Evolutionary conservation across 1,284 basidiomycete species (phyloP).

Genomic region (Wallemia hederae): DNA sequence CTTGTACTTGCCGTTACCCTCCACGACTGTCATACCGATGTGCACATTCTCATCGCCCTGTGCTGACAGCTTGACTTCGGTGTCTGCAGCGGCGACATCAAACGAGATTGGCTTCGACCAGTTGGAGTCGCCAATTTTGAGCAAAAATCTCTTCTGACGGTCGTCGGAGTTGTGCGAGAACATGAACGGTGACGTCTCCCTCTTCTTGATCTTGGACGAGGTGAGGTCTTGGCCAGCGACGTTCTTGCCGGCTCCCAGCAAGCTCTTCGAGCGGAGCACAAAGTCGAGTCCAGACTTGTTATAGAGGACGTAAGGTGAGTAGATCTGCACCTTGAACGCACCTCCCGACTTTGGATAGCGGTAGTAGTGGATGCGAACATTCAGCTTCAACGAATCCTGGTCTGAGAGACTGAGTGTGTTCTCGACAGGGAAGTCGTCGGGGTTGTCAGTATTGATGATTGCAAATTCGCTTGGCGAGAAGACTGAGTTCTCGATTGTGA

Average conservation of each 20-base stretch:
- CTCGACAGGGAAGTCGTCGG: slow-evolving; percentile 68
- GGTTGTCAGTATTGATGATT: slow-evolving; percentile 82
- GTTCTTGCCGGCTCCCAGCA: slow-evolving; percentile 40
- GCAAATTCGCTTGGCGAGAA: slow-evolving; percentile 93
- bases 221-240: slow-evolving; percentile 44
- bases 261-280: slow-evolving; percentile 38
- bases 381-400: slow-evolving; percentile 41
- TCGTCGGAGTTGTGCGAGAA: slow-evolving; percentile 54
- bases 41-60: slow-evolving; percentile 52
- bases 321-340: slow-evolving; percentile 95
- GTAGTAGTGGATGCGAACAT: slow-evolving; percentile 53
- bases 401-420: slow-evolving; percentile 44
- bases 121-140: slow-evolving; percentile 54
- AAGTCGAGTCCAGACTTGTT: slow-evolving; percentile 86
- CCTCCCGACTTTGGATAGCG: slow-evolving; percentile 75
- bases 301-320: slow-evolving; percentile 65
- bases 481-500: slow-evolving; percentile 76
- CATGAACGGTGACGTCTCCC: slow-evolving; percentile 39
- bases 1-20: slow-evolving; percentile 84
- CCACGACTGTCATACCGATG: slow-evolving; percentile 68
- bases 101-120: slow-evolving; percentile 77
- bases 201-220: slow-evolving; percentile 16
- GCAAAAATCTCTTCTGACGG: slow-evolving; percentile 52
- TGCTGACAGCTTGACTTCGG: slow-evolving; percentile 41
- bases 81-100: slow-evolving; percentile 74